A percentile compares a stretch with the other conserved stretches of the same genome.
phyloP scores from a whole-genome alignment of 1,284 basidiomycete genomes.

The Wallemia mellicola region DNA sequence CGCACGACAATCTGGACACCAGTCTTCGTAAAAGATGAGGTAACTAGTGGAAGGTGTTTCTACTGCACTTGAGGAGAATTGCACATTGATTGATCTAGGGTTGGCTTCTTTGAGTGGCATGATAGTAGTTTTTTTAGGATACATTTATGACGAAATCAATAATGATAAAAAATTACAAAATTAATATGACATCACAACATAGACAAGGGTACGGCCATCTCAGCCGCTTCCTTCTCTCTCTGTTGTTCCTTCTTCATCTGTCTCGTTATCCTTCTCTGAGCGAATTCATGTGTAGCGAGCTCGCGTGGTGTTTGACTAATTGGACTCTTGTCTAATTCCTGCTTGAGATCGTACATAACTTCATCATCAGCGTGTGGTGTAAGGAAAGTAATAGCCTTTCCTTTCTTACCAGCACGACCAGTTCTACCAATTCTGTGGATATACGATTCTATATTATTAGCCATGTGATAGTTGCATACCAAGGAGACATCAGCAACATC shows the following conservation, averaged over 20 bases:
- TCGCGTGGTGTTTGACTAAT: constrained; percentile 65
- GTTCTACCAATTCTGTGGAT: constrained; percentile 94
- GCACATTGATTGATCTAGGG: background rate
- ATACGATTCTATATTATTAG: constrained; percentile 79
- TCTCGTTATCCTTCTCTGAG: constrained; percentile 54
- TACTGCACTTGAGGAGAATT: background rate
- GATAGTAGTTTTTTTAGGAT: background rate
- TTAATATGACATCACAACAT: background rate
- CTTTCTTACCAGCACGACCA: constrained; percentile 82
- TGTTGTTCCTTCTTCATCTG: constrained; percentile 39
- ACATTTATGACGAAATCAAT: background rate
- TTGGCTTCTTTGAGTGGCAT: background rate
- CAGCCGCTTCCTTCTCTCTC: background rate
- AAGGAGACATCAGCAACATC: constrained; percentile 87
- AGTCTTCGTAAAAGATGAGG: background rate
- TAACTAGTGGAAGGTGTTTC: background rate
- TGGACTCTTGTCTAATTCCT: constrained; percentile 79
- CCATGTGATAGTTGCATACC: constrained; percentile 95
- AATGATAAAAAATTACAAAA: background rate
- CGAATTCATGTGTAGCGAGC: constrained; percentile 60
- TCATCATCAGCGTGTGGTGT: constrained; percentile 71
- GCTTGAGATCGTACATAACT: constrained; percentile 74
- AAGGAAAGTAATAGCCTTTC: constrained; percentile 77
- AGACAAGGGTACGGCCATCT: background rate
- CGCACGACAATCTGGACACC: background rate